These are phyloP conservation scores for Diversispora eburnea DNA, from an alignment of 192 early-diverging fungal genomes.

Conservation along the genomic window DNA sequence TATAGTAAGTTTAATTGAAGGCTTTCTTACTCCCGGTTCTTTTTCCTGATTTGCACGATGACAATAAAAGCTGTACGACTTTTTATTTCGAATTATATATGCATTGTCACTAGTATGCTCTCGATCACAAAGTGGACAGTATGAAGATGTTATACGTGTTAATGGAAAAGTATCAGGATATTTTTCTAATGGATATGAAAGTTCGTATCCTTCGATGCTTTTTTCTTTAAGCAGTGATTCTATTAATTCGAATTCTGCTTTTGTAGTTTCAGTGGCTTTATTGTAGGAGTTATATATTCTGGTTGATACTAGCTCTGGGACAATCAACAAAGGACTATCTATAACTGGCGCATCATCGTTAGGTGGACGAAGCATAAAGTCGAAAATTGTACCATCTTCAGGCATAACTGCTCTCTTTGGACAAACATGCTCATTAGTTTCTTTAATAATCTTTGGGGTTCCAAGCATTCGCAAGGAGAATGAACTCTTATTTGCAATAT, in stretches of 20 bases:
- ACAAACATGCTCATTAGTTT: not conserved
- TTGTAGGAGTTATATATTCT: not conserved
- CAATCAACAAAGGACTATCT: not conserved
- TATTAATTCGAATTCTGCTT: slow-evolving; percentile 4
- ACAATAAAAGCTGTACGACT: not conserved
- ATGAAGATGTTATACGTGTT: not conserved
- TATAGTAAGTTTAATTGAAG: not conserved
- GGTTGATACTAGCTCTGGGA: not conserved
- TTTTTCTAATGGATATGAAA: not conserved
- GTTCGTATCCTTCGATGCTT: not conserved
- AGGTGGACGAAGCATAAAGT: not conserved
- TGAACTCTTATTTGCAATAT: slow-evolving; percentile 16
- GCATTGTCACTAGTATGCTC: not conserved
- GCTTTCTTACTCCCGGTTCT: not conserved
- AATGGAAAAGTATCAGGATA: not conserved
- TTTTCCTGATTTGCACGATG: not conserved
- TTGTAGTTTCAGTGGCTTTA: too few species aligned
- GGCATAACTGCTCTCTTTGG: not conserved
- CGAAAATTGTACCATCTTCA: slow-evolving; percentile 2
- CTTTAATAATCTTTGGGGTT: not conserved
- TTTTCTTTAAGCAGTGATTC: slow-evolving; percentile 1
- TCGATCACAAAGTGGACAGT: not conserved
- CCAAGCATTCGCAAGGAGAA: slow-evolving; percentile 10
- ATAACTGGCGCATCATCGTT: too few species aligned
- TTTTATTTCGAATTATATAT: slow-evolving; percentile 13